phyloP scores from a whole-genome alignment of 306 rosid species.

The Cajanus cajan region DNA sequence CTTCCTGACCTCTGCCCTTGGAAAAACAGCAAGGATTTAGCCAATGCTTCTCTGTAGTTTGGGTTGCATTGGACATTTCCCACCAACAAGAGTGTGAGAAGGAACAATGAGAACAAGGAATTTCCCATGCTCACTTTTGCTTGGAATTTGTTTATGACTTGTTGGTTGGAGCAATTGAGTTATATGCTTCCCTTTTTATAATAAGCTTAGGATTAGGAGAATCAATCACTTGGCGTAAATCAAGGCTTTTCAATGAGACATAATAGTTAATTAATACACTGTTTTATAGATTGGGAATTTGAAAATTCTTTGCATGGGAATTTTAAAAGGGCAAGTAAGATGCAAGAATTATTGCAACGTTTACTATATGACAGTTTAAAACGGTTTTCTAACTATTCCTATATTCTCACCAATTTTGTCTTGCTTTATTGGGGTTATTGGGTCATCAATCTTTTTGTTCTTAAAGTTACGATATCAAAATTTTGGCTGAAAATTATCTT shows the following conservation, averaged over 20 bases:
- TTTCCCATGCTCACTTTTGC: conserved; percentile 22
- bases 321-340: background rate
- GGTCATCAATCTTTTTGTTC: background rate
- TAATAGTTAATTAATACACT: background rate
- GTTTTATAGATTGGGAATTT: background rate
- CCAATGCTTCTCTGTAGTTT: conserved; percentile 77
- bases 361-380: background rate
- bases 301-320: conserved; percentile 12
- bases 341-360: background rate
- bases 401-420: background rate
- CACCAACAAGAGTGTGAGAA: conserved; percentile 15
- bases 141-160: conserved; percentile 19
- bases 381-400: background rate
- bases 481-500: background rate
- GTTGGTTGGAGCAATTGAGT: conserved; percentile 8
- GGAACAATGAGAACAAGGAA: conserved; percentile 11
- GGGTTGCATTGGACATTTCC: conserved; percentile 45
- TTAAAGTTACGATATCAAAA: background rate
- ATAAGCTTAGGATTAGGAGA: conserved; percentile 21
- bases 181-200: conserved; percentile 43
- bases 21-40: conserved; percentile 77
- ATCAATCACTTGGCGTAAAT: conserved; percentile 44
- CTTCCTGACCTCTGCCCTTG: conserved; percentile 93
- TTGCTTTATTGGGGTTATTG: conserved; percentile 4
- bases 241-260: conserved; percentile 44